Percentiles rank a stretch among this genome's conserved stretches.
phyloP scores from a whole-genome alignment of 495 filamentous ascomycete species.

The Trichoderma gamsii region DNA sequence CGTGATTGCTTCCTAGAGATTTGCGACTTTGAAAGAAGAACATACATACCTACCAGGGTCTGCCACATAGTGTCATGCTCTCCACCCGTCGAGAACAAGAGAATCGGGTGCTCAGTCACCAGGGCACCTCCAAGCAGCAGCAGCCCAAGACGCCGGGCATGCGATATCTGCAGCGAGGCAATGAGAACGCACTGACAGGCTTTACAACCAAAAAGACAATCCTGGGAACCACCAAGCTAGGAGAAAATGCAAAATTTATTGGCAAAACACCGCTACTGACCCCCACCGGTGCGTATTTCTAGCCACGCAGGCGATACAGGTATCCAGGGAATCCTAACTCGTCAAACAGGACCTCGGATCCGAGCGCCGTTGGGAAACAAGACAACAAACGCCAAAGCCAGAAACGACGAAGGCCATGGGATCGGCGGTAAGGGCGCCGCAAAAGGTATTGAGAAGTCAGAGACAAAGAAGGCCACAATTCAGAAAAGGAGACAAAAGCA shows the following conservation, averaged over 20 bases:
- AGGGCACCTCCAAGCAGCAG: constrained; percentile 61
- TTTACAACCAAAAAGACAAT: constrained; percentile 58
- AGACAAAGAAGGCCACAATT: constrained; percentile 31
- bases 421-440: constrained; percentile 36
- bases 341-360: constrained; percentile 52
- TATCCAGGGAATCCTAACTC: constrained; percentile 26
- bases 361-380: constrained; percentile 86
- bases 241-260: constrained; percentile 58
- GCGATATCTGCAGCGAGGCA: constrained; percentile 73
- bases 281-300: constrained; percentile 60
- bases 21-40: no score
- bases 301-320: no score
- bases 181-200: constrained; percentile 67
- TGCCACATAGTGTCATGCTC: constrained; percentile 51
- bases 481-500: constrained; percentile 32
- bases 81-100: constrained; percentile 78
- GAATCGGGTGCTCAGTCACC: constrained; percentile 70
- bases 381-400: constrained; percentile 90
- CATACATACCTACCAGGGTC: neutral
- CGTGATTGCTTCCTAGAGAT: no score
- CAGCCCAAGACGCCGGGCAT: constrained; percentile 74
- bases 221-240: constrained; percentile 42
- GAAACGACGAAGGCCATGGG: constrained; percentile 44
- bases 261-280: constrained; percentile 66
- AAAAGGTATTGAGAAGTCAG: constrained; percentile 39